phyloP scores from a whole-genome alignment of 176 grass and related monocot genomes.

The Oryza australiensis region DNA sequence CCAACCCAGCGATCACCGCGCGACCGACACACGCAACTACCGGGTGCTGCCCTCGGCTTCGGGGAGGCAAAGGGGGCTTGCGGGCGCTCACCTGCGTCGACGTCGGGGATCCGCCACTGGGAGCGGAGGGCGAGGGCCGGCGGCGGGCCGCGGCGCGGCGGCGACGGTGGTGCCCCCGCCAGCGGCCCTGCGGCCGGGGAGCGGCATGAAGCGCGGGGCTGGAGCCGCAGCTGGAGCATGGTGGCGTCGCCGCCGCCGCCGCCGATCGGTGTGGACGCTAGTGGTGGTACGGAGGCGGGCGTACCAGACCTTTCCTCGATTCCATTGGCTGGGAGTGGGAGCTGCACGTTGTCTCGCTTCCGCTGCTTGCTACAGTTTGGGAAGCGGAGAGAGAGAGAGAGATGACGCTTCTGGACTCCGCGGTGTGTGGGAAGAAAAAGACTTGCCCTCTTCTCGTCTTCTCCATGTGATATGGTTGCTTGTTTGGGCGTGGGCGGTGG shows the following conservation, averaged over 20 bases:
- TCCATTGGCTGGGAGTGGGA: constrained; percentile 35
- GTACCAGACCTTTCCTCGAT: constrained; percentile 19
- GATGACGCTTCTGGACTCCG: constrained; percentile 20
- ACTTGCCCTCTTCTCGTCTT: neutral
- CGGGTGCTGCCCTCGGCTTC: too few species aligned
- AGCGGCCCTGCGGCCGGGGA: constrained; percentile 34
- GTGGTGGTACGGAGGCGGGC: constrained; percentile 11
- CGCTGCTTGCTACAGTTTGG: neutral
- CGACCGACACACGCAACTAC: neutral
- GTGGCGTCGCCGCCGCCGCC: neutral
- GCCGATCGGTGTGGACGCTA: constrained; percentile 1
- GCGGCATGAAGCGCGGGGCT: constrained; percentile 40
- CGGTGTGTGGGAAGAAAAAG: neutral
- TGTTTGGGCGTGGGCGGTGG: neutral
- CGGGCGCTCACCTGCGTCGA: constrained; percentile 42
- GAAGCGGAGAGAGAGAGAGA: neutral
- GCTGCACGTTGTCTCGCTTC: neutral
- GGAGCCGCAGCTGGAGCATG: constrained; percentile 51
- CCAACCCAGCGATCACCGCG: constrained; percentile 16
- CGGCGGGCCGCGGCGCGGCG: constrained; percentile 7
- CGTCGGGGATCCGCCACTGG: constrained; percentile 60
- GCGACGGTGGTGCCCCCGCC: constrained; percentile 13
- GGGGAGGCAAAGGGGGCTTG: neutral
- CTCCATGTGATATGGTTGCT: neutral
- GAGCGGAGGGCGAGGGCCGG: constrained; percentile 40